Evolutionary conservation across 1,284 basidiomycete species (phyloP).

Genomic region (Sphagnurus paluster): DNA sequence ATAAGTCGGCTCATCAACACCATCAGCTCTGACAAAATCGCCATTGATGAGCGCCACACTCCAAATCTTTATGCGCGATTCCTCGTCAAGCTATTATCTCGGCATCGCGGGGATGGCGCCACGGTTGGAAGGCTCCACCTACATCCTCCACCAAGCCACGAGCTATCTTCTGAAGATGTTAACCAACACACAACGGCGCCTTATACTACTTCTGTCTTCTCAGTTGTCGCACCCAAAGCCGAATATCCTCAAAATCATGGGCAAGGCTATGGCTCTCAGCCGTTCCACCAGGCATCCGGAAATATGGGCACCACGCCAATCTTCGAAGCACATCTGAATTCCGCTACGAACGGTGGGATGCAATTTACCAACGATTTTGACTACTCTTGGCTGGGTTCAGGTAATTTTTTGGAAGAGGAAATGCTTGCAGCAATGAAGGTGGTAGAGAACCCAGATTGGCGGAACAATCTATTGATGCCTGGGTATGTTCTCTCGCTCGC

Average conservation of each 20-base stretch:
- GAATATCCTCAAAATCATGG: constrained; percentile 15
- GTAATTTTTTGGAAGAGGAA: constrained; percentile 49
- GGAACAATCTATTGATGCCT: constrained; percentile 81
- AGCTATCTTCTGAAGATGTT: constrained; percentile 17
- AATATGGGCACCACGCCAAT: constrained; percentile 33
- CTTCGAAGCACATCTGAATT: constrained; percentile 46
- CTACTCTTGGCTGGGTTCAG: constrained; percentile 27
- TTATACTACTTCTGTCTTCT: constrained; percentile 21
- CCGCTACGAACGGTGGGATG: constrained; percentile 34
- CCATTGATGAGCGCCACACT: constrained; percentile 81
- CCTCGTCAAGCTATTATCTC: constrained; percentile 65
- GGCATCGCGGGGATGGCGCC: constrained; percentile 64
- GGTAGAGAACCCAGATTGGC: constrained; percentile 69
- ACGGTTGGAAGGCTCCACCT: constrained; percentile 49
- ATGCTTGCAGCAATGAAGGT: constrained; percentile 72
- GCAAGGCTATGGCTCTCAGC: constrained; percentile 14
- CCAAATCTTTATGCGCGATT: constrained; percentile 81
- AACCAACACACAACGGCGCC: constrained; percentile 1
- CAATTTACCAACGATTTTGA: constrained; percentile 43
- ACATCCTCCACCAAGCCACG: constrained; percentile 39
- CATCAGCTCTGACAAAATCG: constrained; percentile 69
- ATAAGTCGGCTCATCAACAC: constrained; percentile 74
- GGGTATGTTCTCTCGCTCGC: constrained; percentile 45
- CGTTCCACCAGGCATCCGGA: constrained; percentile 16
- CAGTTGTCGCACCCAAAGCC: constrained; percentile 16